Evolutionary conservation across 2,329 filamentous ascomycete species (phyloP).

Genomic region (Colletotrichum sp.): DNA sequence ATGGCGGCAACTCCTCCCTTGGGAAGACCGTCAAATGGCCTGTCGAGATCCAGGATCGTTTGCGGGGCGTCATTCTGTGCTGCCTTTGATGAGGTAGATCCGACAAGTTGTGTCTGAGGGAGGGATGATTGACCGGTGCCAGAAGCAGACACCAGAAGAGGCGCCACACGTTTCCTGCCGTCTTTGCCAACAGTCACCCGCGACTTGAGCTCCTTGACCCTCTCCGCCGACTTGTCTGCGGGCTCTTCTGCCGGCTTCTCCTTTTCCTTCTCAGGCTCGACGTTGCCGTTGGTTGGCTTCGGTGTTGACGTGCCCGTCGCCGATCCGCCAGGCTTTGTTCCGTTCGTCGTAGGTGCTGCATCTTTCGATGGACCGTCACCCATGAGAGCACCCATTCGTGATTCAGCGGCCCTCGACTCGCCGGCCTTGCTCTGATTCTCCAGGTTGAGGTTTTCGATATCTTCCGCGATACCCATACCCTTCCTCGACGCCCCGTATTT

Average conservation of each 20-base stretch:
- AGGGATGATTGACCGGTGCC: slow-evolving; percentile 86
- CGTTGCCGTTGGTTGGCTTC: slow-evolving; percentile 45
- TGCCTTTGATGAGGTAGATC: slow-evolving; percentile 68
- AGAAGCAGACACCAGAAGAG: slow-evolving; percentile 88
- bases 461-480: slow-evolving; percentile 89
- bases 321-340: slow-evolving; percentile 47
- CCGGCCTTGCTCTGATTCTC: slow-evolving; percentile 93
- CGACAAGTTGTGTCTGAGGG: slow-evolving; percentile 86
- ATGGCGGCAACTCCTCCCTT: slow-evolving; percentile 86
- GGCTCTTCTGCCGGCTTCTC: slow-evolving; percentile 46
- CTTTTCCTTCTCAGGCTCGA: slow-evolving; percentile 39
- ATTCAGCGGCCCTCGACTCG: slow-evolving; percentile 88
- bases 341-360: slow-evolving; percentile 52
- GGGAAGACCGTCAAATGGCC: slow-evolving; percentile 91
- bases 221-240: slow-evolving; percentile 58
- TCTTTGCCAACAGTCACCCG: slow-evolving; percentile 95
- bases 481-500: slow-evolving; percentile 91
- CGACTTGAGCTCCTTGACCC: slow-evolving; percentile 75
- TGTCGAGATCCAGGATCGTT: slow-evolving; percentile 86
- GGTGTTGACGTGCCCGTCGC: slow-evolving; percentile 35
- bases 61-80: slow-evolving; percentile 76
- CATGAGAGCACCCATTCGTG: slow-evolving; percentile 98
- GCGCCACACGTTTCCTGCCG: slow-evolving; percentile 94
- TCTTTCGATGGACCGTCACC: slow-evolving; percentile 72
- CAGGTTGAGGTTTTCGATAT: slow-evolving; percentile 83